Evolutionary conservation across 202 grass and related monocot species (phyloP).

Genomic region (Digitaria exilis): DNA sequence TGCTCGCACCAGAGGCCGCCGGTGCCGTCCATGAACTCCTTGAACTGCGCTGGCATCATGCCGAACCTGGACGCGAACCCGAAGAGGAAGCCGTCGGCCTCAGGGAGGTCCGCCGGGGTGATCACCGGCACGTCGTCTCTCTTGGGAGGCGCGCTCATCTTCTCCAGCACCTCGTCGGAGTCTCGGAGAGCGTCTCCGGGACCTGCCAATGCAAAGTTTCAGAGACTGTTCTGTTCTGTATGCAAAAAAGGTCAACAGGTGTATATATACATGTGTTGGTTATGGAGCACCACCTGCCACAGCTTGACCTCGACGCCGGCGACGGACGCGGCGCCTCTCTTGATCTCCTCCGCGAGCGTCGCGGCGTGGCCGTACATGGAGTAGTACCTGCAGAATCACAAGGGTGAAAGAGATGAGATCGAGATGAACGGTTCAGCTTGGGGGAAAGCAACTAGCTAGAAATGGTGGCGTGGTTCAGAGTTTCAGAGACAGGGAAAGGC

Average conservation of each 20-base stretch:
- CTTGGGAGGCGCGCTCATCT: constrained; percentile 53
- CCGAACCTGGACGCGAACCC: constrained; percentile 63
- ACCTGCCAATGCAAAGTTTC: no score
- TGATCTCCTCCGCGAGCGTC: constrained; percentile 57
- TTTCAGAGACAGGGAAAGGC: no score
- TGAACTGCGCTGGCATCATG: constrained; percentile 63
- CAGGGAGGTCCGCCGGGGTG: constrained; percentile 32
- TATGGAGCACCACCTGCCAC: constrained; percentile 52
- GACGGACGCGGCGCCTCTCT: constrained; percentile 52
- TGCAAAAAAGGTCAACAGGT: no score
- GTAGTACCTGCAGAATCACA: background rate
- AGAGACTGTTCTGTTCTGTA: no score
- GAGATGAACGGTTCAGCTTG: no score
- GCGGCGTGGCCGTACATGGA: constrained; percentile 45
- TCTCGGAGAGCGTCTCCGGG: constrained; percentile 47
- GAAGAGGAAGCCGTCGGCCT: constrained; percentile 57
- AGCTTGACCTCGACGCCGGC: constrained; percentile 58
- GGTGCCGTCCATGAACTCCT: constrained; percentile 63
- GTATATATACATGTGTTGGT: no score
- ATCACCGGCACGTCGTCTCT: constrained; percentile 50
- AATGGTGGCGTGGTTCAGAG: no score
- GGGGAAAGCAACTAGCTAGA: no score
- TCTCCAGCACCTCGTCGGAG: constrained; percentile 49
- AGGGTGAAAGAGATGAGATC: no score
- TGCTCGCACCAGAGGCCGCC: constrained; percentile 56